These are phyloP conservation scores for Diddensiella caesifluorescens DNA, from an alignment of 805 yeast species.

Conservation along the genomic window DNA sequence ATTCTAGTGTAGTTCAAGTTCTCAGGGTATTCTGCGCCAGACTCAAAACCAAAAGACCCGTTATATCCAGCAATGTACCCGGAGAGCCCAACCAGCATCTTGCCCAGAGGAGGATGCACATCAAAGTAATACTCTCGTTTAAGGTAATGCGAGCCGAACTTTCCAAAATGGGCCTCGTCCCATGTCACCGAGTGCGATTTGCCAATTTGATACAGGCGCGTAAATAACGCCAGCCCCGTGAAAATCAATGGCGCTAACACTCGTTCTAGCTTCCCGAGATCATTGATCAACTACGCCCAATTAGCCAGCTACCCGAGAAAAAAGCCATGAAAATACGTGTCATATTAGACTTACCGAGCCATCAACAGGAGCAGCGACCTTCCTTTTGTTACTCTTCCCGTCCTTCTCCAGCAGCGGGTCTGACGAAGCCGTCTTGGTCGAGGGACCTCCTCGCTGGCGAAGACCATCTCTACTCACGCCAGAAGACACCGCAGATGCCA, in stretches of 20 bases:
- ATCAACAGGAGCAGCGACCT: neutral
- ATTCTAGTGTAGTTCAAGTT: slow-evolving; percentile 69
- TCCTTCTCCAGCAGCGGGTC: neutral
- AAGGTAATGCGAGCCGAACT: slow-evolving; percentile 87
- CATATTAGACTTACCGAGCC: slow-evolving; percentile 5
- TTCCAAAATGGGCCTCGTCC: slow-evolving; percentile 98
- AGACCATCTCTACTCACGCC: slow-evolving; percentile 4
- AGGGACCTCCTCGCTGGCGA: slow-evolving; percentile 3
- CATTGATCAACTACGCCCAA: slow-evolving; percentile 19
- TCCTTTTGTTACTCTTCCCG: neutral
- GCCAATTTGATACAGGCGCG: slow-evolving; percentile 59
- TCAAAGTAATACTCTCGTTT: slow-evolving; percentile 89
- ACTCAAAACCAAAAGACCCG: slow-evolving; percentile 85
- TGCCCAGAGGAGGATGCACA: slow-evolving; percentile 96
- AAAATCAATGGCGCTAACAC: slow-evolving; percentile 37
- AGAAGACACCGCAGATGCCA: slow-evolving; percentile 11
- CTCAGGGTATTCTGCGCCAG: slow-evolving; percentile 73
- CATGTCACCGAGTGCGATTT: slow-evolving; percentile 70
- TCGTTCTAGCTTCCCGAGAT: slow-evolving; percentile 25
- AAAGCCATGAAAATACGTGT: neutral
- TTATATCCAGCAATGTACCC: slow-evolving; percentile 84
- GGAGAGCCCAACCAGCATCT: slow-evolving; percentile 82
- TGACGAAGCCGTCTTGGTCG: neutral
- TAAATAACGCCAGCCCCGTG: slow-evolving; percentile 52
- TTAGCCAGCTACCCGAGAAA: neutral